These are phyloP conservation scores for Oenanthe sinensis DNA, from an alignment of 129 eudicot genomes.

Conservation along the genomic window DNA sequence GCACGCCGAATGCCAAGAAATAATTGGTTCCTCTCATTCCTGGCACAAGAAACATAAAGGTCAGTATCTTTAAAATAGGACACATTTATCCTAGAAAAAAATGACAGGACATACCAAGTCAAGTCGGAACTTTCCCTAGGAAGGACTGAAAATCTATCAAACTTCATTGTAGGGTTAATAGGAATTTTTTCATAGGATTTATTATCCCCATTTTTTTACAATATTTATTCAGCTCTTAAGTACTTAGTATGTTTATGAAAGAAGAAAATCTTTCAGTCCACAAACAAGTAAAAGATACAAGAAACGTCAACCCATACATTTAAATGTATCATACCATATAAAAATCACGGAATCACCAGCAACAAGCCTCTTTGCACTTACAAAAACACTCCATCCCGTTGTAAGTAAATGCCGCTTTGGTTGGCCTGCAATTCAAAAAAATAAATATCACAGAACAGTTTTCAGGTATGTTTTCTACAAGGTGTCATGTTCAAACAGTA, in stretches of 20 bases:
- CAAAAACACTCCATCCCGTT: conserved; percentile 95
- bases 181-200: not conserved
- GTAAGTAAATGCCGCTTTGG: conserved; percentile 94
- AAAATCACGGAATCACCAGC: conserved; percentile 90
- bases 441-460: not conserved
- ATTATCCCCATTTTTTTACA: not conserved
- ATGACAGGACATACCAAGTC: not conserved
- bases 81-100: not conserved
- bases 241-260: not conserved
- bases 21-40: conserved; percentile 86
- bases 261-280: too few species aligned
- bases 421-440: conserved; percentile 46
- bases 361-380: conserved; percentile 87
- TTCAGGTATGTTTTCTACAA: conserved; percentile 1
- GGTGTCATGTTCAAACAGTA: not conserved
- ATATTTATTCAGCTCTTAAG: not conserved
- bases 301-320: not conserved
- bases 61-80: not conserved
- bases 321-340: conserved; percentile 53
- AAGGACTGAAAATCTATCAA: not conserved
- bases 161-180: not conserved
- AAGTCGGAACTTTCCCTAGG: not conserved
- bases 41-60: conserved; percentile 10
- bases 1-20: conserved; percentile 87
- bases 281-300: not conserved